phyloP scores from a whole-genome alignment of 306 rosid species.

The Astragalus glycyphyllos region DNA sequence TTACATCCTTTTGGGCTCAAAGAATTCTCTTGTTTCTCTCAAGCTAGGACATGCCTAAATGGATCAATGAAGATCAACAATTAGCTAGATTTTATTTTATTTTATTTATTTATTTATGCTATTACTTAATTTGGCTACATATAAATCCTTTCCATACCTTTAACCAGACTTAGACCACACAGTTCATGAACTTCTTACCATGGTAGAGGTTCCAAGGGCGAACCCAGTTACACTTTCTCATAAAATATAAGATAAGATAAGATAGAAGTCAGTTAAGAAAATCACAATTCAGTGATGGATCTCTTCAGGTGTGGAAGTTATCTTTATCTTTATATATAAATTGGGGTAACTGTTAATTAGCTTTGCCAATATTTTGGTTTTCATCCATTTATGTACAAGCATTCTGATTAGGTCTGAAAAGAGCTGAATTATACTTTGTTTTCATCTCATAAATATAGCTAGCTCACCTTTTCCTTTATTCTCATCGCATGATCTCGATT shows the following conservation, averaged over 20 bases:
- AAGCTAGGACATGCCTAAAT: slow-evolving; percentile 12
- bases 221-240: slow-evolving; percentile 54
- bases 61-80: slow-evolving; percentile 39
- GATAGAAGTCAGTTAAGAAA: slow-evolving; percentile 24
- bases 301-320: slow-evolving; percentile 30
- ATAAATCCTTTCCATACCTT: slow-evolving; percentile 3
- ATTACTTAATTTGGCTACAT: neutral
- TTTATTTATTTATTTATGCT: neutral
- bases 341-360: slow-evolving; percentile 31
- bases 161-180: slow-evolving; percentile 4
- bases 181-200: slow-evolving; percentile 1
- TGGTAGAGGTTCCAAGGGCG: slow-evolving; percentile 27
- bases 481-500: slow-evolving; percentile 36
- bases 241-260: slow-evolving; percentile 51
- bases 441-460: slow-evolving; percentile 1
- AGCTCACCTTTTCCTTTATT: slow-evolving; percentile 34
- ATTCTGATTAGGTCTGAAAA: slow-evolving; percentile 40
- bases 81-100: slow-evolving; percentile 12
- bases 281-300: slow-evolving; percentile 25
- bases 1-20: slow-evolving; percentile 20
- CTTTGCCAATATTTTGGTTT: slow-evolving; percentile 32
- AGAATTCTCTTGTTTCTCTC: slow-evolving; percentile 10
- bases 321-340: slow-evolving; percentile 34
- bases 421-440: slow-evolving; percentile 40
- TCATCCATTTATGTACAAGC: slow-evolving; percentile 18